Base-by-base conservation (phyloP, 1,284 basidiomycete species). In the Gomphus sp. region DNA sequence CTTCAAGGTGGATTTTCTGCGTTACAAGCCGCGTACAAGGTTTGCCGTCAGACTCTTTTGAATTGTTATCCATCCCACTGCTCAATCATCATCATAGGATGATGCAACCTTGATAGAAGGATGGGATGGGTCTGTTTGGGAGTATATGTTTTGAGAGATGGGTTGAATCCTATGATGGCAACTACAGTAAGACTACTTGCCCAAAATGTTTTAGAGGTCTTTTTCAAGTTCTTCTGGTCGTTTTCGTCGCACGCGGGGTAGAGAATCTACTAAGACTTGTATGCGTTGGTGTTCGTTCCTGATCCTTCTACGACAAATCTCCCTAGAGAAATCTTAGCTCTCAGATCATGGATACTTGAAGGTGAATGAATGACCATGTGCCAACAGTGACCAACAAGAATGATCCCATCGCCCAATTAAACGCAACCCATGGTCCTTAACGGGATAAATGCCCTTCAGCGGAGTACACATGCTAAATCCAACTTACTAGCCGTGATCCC, bases 101-200 rank as follows among this genome's bases (percentile, higher is more conserved):
- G 87, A 91, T 67, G 76, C 83, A 11, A 68, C 74, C 34, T 77
- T 91, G 14, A 81, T 91, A 12, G 89, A 90, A 69, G 84, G 86
- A 57, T 91, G 84, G 82, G 80, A 84, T 58, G 76, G 79, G 39
- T 62, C 62, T 41, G 55, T 63, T 2, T 68, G 67, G 66, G 60
- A 63, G 11, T 45, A 61, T 28, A 43, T 31, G 12, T 59, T 59
- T 31, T 52, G 34, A 52, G 52, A 16, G n/a, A n/a, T 43, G 12
- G 41, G 14, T 43, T 12, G 2, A 43, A 6, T n/a, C n/a, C n/a
- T n/a, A 16, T 16, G 12, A n/a, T 6, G 41, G 14, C 2, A 16
- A 10, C 6, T 6, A 43, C 41, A 12, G 14, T 43, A n/a, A 16
- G n/a, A n/a, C n/a, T n/a, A n/a, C n/a, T n/a, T n/a, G n/a, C n/a